phyloP scores from a whole-genome alignment of 306 rosid species.

The Cicer cuneatum region DNA sequence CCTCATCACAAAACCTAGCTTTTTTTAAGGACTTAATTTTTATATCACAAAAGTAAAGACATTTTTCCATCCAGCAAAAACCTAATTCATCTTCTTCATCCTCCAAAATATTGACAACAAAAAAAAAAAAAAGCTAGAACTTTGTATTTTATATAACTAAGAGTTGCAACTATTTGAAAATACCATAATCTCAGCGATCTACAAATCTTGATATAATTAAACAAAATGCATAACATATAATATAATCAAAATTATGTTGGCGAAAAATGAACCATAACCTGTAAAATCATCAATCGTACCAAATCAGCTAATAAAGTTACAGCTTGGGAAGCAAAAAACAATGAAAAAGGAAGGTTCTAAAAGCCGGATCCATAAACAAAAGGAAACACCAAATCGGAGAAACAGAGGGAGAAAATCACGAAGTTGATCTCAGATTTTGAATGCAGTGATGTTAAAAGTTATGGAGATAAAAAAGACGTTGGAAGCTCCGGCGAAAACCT shows the following conservation, averaged over 20 bases:
- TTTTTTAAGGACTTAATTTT: not conserved
- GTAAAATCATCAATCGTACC: conserved; percentile 36
- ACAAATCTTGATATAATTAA: not conserved
- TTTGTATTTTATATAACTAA: not conserved
- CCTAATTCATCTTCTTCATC: conserved; percentile 22
- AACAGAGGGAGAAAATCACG: conserved; percentile 41
- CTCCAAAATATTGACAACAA: not conserved
- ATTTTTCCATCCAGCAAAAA: conserved; percentile 35
- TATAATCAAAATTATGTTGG: not conserved
- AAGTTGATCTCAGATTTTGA: not conserved
- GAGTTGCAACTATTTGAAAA: conserved; percentile 4
- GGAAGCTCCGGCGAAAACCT: conserved; percentile 12
- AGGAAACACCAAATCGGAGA: conserved; percentile 42
- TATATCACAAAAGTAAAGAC: not conserved
- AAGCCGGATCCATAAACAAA: conserved; percentile 50
- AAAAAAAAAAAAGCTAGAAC: not conserved
- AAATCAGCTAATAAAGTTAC: conserved; percentile 36
- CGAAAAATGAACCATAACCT: conserved; percentile 49
- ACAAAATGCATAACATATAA: conserved; percentile 42
- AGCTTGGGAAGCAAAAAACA: conserved; percentile 15
- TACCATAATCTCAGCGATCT: conserved; percentile 30
- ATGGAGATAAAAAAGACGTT: conserved; percentile 23
- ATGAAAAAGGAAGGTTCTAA: conserved; percentile 34
- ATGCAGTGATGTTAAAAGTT: not conserved
- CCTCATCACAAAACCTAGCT: conserved; percentile 3